Evolutionary conservation across 176 grass and related monocot genomes (phyloP).

Genomic region (Musa acuminata): DNA sequence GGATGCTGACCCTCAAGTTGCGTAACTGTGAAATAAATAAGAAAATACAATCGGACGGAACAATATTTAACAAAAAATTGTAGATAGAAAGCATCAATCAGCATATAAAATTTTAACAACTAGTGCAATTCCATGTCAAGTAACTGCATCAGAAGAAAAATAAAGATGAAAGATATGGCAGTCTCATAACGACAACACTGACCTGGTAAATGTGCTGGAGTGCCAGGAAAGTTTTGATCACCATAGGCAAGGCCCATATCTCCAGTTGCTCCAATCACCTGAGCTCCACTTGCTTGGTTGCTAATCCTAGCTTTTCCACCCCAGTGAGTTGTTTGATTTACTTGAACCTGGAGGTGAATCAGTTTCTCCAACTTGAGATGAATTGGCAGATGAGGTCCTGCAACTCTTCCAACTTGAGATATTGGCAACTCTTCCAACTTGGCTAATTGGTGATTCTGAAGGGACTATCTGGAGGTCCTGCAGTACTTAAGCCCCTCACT

Average conservation of each 20-base stretch:
- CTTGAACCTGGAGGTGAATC: constrained; percentile 44
- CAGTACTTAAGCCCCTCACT: constrained; percentile 32
- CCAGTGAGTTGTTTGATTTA: constrained; percentile 26
- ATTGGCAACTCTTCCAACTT: constrained; percentile 40
- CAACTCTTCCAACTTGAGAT: too few relatives aligned
- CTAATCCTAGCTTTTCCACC: constrained; percentile 35
- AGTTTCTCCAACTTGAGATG: constrained; percentile 43
- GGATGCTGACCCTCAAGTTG: constrained; percentile 78
- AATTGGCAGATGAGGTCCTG: constrained; percentile 26
- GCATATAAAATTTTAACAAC: neutral
- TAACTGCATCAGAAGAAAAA: constrained; percentile 7
- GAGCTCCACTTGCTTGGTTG: constrained; percentile 54
- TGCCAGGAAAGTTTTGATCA: constrained; percentile 85
- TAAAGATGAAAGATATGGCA: constrained; percentile 2
- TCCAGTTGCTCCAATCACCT: constrained; percentile 59
- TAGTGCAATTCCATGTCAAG: neutral
- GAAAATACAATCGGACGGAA: neutral
- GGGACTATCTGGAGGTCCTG: constrained; percentile 36
- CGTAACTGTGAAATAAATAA: constrained; percentile 44
- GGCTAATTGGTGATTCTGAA: constrained; percentile 27
- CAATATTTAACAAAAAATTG: neutral
- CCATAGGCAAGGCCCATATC: constrained; percentile 46
- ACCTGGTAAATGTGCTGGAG: constrained; percentile 96
- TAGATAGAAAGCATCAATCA: too few relatives aligned
- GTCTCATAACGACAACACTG: constrained; percentile 22